phyloP scores from a whole-genome alignment of 2,329 filamentous ascomycete genomes.

The Sporothrix sp. region DNA sequence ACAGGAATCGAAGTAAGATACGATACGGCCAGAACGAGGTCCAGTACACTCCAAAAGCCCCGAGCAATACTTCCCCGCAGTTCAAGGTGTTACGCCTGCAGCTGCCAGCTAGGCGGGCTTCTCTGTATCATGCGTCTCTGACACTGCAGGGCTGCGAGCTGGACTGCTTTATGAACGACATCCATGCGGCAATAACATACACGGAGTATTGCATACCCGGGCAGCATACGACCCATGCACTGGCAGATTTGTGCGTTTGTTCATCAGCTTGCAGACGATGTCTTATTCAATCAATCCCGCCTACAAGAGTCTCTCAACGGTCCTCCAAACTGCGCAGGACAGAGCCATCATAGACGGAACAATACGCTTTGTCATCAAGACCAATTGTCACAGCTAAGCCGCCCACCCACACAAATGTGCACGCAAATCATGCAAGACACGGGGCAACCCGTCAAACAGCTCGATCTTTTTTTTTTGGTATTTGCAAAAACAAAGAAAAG shows the following conservation, averaged over 20 bases:
- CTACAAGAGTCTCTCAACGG: too few species aligned
- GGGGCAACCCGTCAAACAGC: not conserved
- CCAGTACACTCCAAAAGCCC: not conserved
- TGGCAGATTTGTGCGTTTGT: conserved; percentile 8
- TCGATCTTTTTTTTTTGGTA: not conserved
- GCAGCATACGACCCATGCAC: conserved; percentile 3
- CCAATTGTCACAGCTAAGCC: too few species aligned
- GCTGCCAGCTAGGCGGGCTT: too few species aligned
- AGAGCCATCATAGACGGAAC: too few species aligned
- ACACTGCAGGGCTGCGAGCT: too few species aligned
- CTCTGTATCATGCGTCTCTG: too few species aligned
- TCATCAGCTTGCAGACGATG: conserved; percentile 2
- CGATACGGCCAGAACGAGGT: not conserved
- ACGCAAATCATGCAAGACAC: not conserved
- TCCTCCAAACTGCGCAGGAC: too few species aligned
- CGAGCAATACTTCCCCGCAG: conserved; percentile 5
- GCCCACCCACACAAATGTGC: not conserved
- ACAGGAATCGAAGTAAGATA: not conserved
- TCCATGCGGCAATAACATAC: not conserved
- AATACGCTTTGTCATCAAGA: too few species aligned
- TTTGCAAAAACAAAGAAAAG: too few species aligned
- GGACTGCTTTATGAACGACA: too few species aligned
- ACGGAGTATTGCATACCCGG: conserved; percentile 1
- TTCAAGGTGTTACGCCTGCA: not conserved
- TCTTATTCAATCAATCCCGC: too few species aligned